Conservation (phyloP, 768 basidiomycete species). For the Naganishia vaughanmartiniae region DNA sequence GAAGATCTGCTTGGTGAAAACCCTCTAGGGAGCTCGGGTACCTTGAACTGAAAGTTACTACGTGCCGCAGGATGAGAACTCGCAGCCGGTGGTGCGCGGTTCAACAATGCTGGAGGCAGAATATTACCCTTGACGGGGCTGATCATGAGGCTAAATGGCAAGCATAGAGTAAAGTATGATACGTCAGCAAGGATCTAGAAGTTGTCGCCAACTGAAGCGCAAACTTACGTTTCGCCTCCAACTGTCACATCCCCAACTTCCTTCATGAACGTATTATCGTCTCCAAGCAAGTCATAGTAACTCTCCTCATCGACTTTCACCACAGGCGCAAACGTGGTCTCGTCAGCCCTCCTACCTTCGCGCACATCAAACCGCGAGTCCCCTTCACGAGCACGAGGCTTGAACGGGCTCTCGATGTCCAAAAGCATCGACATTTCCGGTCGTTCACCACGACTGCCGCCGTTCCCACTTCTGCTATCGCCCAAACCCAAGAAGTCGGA, state of each 20-base stretch:
- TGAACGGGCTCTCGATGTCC: conserved; percentile 14
- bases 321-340: background rate
- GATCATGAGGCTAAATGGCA: background rate
- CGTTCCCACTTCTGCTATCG: background rate
- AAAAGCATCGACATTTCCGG: conserved; percentile 1
- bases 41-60: conserved; percentile 7
- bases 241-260: conserved; percentile 12
- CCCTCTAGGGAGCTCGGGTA: conserved; percentile 6
- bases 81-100: background rate
- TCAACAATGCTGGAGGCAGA: conserved; percentile 8
- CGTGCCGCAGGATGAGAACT: background rate
- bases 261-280: conserved; percentile 15
- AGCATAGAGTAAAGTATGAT: background rate
- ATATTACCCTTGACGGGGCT: conserved; percentile 11
- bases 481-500: background rate
- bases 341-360: background rate
- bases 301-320: background rate
- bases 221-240: conserved; percentile 9
- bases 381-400: background rate
- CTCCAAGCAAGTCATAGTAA: conserved; percentile 19
- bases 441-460: background rate
- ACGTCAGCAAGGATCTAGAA: background rate
- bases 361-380: background rate
- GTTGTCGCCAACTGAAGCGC: background rate
- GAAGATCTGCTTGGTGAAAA: background rate